Base-by-base conservation (phyloP, 306 rosid species). In the Albizia julibrissin region DNA sequence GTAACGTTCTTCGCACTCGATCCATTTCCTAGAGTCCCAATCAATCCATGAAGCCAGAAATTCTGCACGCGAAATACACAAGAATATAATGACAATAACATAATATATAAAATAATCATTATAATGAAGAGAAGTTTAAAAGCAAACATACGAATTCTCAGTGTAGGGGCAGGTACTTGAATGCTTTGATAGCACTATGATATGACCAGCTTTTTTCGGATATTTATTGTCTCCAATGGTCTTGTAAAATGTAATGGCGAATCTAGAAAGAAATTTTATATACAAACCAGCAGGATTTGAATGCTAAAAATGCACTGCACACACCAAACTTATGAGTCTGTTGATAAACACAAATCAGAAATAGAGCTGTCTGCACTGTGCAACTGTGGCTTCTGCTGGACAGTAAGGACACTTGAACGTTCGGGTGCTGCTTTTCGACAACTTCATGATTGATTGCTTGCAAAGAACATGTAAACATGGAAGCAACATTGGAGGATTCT, bases 401-500 rank as follows among this genome's bases (percentile, higher is more conserved):
- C 98, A 94, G 82, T 90, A 90, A 2, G 98, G 98, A 83, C 97
- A 94, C 86, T 94, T 94, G 80, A 94, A 94, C 56, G 86, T 78
- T 40, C 93, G 86, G 0, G 91, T 88, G 88, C 92, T 84, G 84
- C 87, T 94, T 83, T 93, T 93, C 0, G 96, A 89, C 67, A 94
- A 67, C 89, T 89, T 90, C 87, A 80, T 50, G 80, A 94, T 91
- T 10, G 98, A 94, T 75, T 94, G 98, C 88, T 90, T 90, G 91
- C 97, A 94, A 56, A 94, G 98, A 82, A 90, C 98, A 67, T 94
- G 98, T 59, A 88, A 87, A 78, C 98, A 94, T 12, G 98, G 95
- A 85, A 94, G 84, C 83, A 92, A 56, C 97, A 92, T 89, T 3
- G 98, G 94, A 18, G 95, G 97, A 89, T 94, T 94, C 84, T 92